These are phyloP conservation scores for Fremontodendron californicum DNA, from an alignment of 345 rosid species.

Conservation along the genomic window DNA sequence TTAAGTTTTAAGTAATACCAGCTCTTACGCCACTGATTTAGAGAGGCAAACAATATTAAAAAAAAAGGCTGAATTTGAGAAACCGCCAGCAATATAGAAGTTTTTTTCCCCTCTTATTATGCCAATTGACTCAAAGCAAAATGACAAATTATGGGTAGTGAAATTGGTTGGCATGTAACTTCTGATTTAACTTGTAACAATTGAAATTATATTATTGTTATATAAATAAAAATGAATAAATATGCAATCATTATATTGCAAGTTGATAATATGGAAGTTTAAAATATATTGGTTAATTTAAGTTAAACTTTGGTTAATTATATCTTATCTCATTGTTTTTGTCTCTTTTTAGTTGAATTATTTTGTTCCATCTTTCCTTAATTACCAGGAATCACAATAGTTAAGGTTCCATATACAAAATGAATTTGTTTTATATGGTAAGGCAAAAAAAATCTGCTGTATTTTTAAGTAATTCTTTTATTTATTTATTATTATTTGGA, in stretches of 20 bases:
- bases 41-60: background rate
- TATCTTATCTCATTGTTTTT: background rate
- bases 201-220: background rate
- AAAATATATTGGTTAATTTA: background rate
- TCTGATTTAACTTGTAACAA: background rate
- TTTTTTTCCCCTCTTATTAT: background rate
- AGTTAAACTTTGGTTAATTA: background rate
- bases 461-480: too few relatives aligned
- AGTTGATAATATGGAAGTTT: background rate
- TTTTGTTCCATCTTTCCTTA: background rate
- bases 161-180: background rate
- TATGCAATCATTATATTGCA: background rate
- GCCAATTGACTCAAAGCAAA: background rate
- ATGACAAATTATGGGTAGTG: background rate
- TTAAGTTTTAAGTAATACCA: background rate
- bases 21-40: background rate
- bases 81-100: background rate
- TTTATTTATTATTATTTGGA: too few relatives aligned
- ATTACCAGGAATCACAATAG: background rate
- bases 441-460: too few relatives aligned
- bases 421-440: background rate
- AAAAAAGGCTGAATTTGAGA: background rate
- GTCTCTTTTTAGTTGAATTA: background rate
- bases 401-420: background rate
- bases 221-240: background rate